These are phyloP conservation scores for Puccinellia tenuiflora DNA, from an alignment of 176 grass and related monocot genomes.

Conservation along the genomic window DNA sequence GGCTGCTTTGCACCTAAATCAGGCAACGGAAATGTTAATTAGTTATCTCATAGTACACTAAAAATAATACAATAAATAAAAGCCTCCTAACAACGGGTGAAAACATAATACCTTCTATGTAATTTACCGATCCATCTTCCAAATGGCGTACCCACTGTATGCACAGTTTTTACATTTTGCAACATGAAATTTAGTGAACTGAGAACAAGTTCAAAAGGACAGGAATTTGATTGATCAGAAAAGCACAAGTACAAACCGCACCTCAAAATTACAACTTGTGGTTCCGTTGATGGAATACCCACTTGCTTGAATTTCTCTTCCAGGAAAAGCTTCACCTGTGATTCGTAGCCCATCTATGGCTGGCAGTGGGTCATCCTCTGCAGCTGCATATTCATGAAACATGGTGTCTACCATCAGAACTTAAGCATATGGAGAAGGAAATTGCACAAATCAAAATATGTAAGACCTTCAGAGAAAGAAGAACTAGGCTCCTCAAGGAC, in stretches of 20 bases:
- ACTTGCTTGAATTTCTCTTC: constrained; percentile 89
- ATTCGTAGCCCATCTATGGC: constrained; percentile 87
- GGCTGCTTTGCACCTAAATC: constrained; percentile 78
- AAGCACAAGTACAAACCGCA: constrained; percentile 2
- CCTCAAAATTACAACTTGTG: constrained; percentile 98
- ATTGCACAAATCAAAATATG: constrained; percentile 11
- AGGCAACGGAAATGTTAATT: constrained; percentile 10
- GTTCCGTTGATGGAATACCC: constrained; percentile 88
- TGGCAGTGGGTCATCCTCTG: constrained; percentile 87
- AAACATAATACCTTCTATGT: constrained; percentile 73
- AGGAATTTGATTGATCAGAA: background rate
- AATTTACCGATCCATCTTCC: constrained; percentile 88
- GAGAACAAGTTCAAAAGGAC: constrained; percentile 3
- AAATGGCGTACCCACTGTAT: constrained; percentile 87
- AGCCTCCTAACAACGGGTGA: constrained; percentile 6
- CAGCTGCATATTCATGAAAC: constrained; percentile 43
- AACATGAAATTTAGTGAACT: constrained; percentile 30
- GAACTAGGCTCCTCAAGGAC: constrained; percentile 80
- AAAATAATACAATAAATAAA: constrained; percentile 11
- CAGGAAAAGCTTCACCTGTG: constrained; percentile 89
- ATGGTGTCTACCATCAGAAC: constrained; percentile 7
- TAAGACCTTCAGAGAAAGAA: constrained; percentile 86
- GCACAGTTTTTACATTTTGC: constrained; percentile 15
- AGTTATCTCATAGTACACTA: constrained; percentile 1
- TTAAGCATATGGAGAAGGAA: background rate